A percentile compares a stretch with the other conserved stretches of the same genome.
phyloP scores from a whole-genome alignment of 2,329 filamentous ascomycete species.

The Colletotrichum lentis region DNA sequence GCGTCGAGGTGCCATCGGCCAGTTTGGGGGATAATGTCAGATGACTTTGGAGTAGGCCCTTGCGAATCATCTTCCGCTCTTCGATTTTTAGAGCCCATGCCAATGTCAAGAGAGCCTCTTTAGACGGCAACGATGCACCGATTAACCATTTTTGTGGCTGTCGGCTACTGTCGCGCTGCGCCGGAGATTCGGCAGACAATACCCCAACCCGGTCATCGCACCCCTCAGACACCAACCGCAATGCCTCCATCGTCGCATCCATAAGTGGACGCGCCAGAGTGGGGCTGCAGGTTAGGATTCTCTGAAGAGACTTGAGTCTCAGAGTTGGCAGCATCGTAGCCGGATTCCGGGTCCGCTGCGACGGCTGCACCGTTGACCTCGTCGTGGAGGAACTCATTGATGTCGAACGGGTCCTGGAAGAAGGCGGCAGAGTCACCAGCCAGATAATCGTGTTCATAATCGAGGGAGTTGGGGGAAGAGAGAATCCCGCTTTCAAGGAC shows the following conservation, averaged over 20 bases:
- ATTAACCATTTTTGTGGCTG: constrained; percentile 50
- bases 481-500: constrained; percentile 79
- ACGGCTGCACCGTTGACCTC: constrained; percentile 59
- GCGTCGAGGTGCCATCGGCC: constrained; percentile 12
- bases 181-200: constrained; percentile 46
- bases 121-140: constrained; percentile 54
- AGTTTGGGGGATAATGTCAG: background rate
- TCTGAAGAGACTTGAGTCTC: constrained; percentile 68
- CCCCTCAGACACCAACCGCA: constrained; percentile 74
- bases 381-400: constrained; percentile 65
- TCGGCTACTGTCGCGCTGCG: constrained; percentile 49
- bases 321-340: constrained; percentile 64
- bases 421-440: constrained; percentile 65
- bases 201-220: constrained; percentile 56
- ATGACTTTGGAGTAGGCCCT: constrained; percentile 1
- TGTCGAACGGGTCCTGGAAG: constrained; percentile 57
- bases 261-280: constrained; percentile 75
- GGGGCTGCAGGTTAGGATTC: constrained; percentile 77
- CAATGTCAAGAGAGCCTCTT: constrained; percentile 58
- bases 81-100: constrained; percentile 57
- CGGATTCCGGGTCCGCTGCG: constrained; percentile 62
- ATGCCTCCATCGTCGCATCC: constrained; percentile 78
- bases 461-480: constrained; percentile 74
- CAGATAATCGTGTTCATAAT: constrained; percentile 74
- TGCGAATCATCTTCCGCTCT: constrained; percentile 47